Conservation (phyloP, 495 filamentous ascomycete species). For the Xylaria nigripes region DNA sequence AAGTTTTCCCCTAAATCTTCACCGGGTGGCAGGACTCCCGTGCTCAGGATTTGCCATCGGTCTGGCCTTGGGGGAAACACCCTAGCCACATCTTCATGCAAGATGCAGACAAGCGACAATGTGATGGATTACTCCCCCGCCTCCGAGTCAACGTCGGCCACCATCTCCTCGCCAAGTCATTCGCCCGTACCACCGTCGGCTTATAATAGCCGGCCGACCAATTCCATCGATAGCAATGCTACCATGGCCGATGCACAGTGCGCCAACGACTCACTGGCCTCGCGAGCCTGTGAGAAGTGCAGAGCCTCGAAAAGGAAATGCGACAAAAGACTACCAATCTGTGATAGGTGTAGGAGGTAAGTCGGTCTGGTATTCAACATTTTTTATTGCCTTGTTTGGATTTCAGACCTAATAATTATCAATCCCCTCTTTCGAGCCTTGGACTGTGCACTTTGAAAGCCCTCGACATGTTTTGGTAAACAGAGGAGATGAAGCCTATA, state of each 20-base stretch:
- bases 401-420: neutral
- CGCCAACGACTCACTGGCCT: slow-evolving; percentile 11
- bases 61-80: too few species aligned
- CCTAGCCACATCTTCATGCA: too few species aligned
- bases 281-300: slow-evolving; percentile 29
- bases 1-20: too few species aligned
- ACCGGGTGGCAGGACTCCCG: too few species aligned
- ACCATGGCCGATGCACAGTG: slow-evolving; percentile 9
- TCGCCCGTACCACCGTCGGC: slow-evolving; percentile 16
- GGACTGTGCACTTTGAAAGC: neutral
- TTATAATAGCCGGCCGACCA: slow-evolving; percentile 10
- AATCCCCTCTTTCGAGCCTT: neutral
- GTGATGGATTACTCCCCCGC: slow-evolving; percentile 18
- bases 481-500: neutral
- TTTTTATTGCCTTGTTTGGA: neutral
- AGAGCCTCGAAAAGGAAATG: slow-evolving; percentile 29
- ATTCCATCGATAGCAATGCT: slow-evolving; percentile 2
- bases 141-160: slow-evolving; percentile 21
- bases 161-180: slow-evolving; percentile 16
- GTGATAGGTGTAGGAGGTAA: slow-evolving; percentile 27
- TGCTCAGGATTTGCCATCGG: too few species aligned
- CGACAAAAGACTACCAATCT: slow-evolving; percentile 28
- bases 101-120: slow-evolving; percentile 22
- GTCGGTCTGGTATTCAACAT: neutral
- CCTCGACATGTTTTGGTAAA: neutral